These are phyloP conservation scores for Aspergillus leporis DNA, from an alignment of 495 filamentous ascomycete species.

Conservation along the genomic window DNA sequence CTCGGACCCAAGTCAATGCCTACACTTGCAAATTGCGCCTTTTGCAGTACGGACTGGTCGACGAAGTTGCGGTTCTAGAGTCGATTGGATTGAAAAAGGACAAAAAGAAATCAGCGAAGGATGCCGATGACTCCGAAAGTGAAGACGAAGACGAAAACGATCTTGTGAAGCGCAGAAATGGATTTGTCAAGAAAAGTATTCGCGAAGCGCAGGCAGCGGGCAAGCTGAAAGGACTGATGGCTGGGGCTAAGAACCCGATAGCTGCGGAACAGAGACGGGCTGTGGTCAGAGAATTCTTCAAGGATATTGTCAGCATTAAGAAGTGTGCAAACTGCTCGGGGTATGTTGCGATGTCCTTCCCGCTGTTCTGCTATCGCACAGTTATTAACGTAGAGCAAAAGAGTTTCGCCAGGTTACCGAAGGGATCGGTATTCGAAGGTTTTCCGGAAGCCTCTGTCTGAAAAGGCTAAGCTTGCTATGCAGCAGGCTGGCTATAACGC, in stretches of 20 bases:
- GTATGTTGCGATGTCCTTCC: slow-evolving; percentile 36
- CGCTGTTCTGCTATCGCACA: slow-evolving; percentile 14
- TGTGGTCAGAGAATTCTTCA: slow-evolving; percentile 79
- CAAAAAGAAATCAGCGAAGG: slow-evolving; percentile 31
- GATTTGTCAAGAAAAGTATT: slow-evolving; percentile 69
- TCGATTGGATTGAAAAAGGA: slow-evolving; percentile 44
- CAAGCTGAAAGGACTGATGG: slow-evolving; percentile 51
- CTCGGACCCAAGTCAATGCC: slow-evolving; percentile 68
- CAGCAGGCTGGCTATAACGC: slow-evolving; percentile 65
- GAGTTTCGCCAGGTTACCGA: slow-evolving; percentile 73
- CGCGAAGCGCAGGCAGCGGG: slow-evolving; percentile 49
- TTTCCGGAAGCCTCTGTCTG: slow-evolving; percentile 74
- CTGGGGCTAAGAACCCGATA: slow-evolving; percentile 74
- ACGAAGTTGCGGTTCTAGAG: slow-evolving; percentile 69
- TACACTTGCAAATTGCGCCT: slow-evolving; percentile 84
- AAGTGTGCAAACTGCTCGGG: slow-evolving; percentile 75
- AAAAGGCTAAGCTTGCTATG: slow-evolving; percentile 75
- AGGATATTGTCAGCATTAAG: slow-evolving; percentile 60
- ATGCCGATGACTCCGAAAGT: slow-evolving; percentile 50
- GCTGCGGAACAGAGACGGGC: slow-evolving; percentile 71
- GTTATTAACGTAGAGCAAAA: slow-evolving; percentile 32
- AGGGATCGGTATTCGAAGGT: slow-evolving; percentile 91
- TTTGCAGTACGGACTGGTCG: slow-evolving; percentile 78
- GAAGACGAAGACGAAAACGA: slow-evolving; percentile 61
- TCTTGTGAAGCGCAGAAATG: slow-evolving; percentile 64